Percentiles rank a stretch among this genome's conserved stretches.
These are phyloP conservation scores for Helichrysum umbraculigerum DNA, from an alignment of 129 eudicot species.

Conservation along the genomic window DNA sequence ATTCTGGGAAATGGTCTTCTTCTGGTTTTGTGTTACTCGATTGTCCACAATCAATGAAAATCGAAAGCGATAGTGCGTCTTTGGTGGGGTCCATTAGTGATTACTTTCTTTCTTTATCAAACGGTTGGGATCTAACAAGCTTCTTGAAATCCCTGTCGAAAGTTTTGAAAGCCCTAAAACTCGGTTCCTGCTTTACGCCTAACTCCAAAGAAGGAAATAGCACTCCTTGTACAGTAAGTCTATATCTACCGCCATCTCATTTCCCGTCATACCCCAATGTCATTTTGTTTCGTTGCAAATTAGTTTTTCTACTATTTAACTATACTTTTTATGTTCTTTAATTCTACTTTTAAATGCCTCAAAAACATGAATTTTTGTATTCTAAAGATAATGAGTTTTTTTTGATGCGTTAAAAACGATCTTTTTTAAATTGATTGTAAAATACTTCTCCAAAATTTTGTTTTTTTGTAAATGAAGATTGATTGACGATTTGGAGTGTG, in stretches of 20 bases:
- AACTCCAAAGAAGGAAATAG: slow-evolving; percentile 81
- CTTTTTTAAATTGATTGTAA: too few species aligned
- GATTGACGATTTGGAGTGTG: too few species aligned
- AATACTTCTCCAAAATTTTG: too few species aligned
- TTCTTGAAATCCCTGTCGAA: slow-evolving; percentile 85
- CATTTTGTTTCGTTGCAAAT: not conserved
- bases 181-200: slow-evolving; percentile 57
- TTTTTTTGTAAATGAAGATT: too few species aligned
- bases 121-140: slow-evolving; percentile 95
- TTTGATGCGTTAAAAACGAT: too few species aligned
- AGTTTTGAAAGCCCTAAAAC: slow-evolving; percentile 68
- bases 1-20: slow-evolving; percentile 71
- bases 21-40: slow-evolving; percentile 92
- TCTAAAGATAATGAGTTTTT: too few species aligned
- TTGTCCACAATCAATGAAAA: slow-evolving; percentile 94
- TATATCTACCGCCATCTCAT: not conserved
- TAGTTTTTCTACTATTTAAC: not conserved
- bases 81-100: slow-evolving; percentile 96
- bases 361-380: too few species aligned
- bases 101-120: slow-evolving; percentile 84
- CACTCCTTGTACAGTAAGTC: slow-evolving; percentile 81
- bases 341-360: not conserved
- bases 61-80: slow-evolving; percentile 76
- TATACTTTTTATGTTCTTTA: too few species aligned
- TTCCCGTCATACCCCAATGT: not conserved